Evolutionary conservation across 805 yeast species (phyloP), one percentile per base, ranked within the genome.

Genomic region (Huiozyma sinensis): DNA sequence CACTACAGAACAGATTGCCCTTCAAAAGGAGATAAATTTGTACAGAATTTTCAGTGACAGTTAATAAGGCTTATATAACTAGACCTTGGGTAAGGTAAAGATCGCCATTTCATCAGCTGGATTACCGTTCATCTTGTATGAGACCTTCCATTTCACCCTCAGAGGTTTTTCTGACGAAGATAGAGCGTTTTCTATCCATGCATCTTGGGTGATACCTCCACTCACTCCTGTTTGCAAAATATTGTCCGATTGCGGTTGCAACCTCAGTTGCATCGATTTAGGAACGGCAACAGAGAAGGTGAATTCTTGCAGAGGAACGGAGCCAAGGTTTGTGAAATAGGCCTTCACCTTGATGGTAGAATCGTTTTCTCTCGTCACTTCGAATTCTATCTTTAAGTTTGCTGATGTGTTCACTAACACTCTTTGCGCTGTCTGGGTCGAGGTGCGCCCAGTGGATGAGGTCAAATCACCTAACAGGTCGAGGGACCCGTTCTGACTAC

Each of bases 61-160:
- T 17, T 17, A 17, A 17, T 17, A 17, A 17, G 24, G 24, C 4
- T 32, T 10, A 32, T 4, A 32, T 32, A n/a, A 31, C 52, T 44
- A 61, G 41, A 58, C 44, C 28, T 45, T 50, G 37, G 70, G 70
- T 42, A 68, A 57, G 33, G 63, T 56, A 43, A 66, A 65, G 27
- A 79, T 77, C 6, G 87, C 86, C 7, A 78, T 71, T 50, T 78
- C 83, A 51, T 74, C 80, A 17, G 62, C 63, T 7, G 62, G 59
- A 24, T 60, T 57, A n/a, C 78, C 76, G 43, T 73, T 75, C 7
- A 71, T 57, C 8, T 55, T 52, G 58, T 75, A 85, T 45, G 74
- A 74, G 27, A 75, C 71, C 60, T 81, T 83, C 90, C 89, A 86
- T 61, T 85, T 82, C 46, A 86, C 69, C 61, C 83, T 84, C 51